phyloP scores from a whole-genome alignment of 2,329 filamentous ascomycete genomes.

The Beauveria rudraprayagi region DNA sequence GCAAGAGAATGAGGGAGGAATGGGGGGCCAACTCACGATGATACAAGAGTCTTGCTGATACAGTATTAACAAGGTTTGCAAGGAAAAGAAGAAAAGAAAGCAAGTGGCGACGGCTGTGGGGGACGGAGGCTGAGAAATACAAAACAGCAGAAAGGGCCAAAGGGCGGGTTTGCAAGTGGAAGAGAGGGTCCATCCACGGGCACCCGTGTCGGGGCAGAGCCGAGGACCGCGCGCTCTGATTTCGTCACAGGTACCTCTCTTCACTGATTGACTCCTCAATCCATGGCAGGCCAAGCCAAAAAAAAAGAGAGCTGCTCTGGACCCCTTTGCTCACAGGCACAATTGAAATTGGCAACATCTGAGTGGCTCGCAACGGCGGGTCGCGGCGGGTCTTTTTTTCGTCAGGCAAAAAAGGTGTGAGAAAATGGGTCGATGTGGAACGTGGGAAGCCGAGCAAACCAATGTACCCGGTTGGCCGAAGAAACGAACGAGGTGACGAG shows the following conservation, averaged over 20 bases:
- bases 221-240: background rate
- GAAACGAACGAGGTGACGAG: background rate
- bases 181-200: background rate
- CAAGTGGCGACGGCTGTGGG: constrained; percentile 3
- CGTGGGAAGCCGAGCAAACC: background rate
- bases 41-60: constrained; percentile 2
- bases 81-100: constrained; percentile 6
- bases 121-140: constrained; percentile 26
- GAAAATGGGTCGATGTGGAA: constrained; percentile 12
- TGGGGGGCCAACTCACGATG: background rate
- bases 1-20: constrained; percentile 3
- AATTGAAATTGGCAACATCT: constrained; percentile 6
- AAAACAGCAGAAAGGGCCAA: constrained; percentile 7
- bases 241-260: background rate
- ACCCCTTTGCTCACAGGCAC: background rate
- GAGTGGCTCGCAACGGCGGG: constrained; percentile 3
- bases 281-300: background rate
- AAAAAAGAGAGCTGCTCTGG: background rate
- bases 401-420: background rate
- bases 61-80: background rate
- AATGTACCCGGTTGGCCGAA: background rate
- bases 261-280: background rate
- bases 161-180: background rate
- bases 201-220: background rate
- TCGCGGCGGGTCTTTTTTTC: background rate